Evolutionary conservation across 371 early-diverging fungal genomes (phyloP), one percentile per base, ranked within the genome.

Genomic region (Apophysomyces trapeziformis): DNA sequence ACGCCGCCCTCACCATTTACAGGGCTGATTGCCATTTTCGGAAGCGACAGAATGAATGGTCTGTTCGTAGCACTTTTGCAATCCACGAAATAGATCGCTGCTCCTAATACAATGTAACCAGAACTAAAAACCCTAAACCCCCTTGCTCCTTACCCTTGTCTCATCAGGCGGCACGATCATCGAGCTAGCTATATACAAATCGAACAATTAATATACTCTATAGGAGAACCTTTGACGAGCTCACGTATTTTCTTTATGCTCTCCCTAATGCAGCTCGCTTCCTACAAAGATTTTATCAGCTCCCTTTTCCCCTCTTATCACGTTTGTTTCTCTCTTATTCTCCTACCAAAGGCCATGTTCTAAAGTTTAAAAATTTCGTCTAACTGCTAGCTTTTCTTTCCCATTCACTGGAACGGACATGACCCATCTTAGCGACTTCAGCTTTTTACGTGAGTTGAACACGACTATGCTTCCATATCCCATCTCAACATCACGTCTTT

Each of bases 341-440:
- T 14, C 44, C 61, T n/a, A 16, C 44, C 61, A 16, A 44, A 21
- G 9, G 9, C 9, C 21, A 50, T 50, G 21, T 21, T 21, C 35
- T 8, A 50, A 50, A 50, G 54, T 9, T 50, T 50, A 50, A 50
- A 50, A 50, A 8, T 21, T 50, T 50, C 54, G 32, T 26, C 32
- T 26, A 21, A 50, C 21, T 2, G 21, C 21, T 21, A n/a, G 21
- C 54, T 50, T 21, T 3, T 50, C 54, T 50, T 50, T 21, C 21
- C 8, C 0, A 26, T 26, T 50, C 21, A 50, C 54, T 18, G 21
- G 54, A n/a, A 45, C 18, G 14, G 46, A 38, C 45, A 80, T 81
- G 82, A 81, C 82, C 18, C 82, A 81, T 70, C 70, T 81, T 39
- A 77, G 78, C 50, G 82, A 82, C 47, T 82, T 69, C 44, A 79